These are phyloP conservation scores for Beta macrorhiza DNA, from an alignment of 179 eudicot genomes.

Conservation along the genomic window DNA sequence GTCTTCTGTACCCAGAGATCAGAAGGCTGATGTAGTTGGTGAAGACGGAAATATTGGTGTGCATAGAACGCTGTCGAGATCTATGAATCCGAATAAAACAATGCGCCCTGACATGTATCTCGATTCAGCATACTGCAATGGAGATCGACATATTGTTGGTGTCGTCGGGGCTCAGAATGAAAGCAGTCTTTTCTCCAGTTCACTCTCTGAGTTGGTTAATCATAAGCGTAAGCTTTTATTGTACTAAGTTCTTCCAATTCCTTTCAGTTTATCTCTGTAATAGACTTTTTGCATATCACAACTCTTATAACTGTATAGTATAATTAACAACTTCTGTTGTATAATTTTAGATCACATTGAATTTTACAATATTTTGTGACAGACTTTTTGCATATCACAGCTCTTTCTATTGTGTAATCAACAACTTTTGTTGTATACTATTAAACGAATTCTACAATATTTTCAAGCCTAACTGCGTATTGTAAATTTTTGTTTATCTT, in stretches of 20 bases:
- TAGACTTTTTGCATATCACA: too few species aligned
- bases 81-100: slow-evolving; percentile 32
- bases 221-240: slow-evolving; percentile 38
- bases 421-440: too few species aligned
- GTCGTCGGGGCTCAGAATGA: slow-evolving; percentile 37
- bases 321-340: too few species aligned
- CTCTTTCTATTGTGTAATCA: too few species aligned
- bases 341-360: too few species aligned
- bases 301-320: too few species aligned
- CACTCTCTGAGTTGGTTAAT: slow-evolving; percentile 43
- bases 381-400: too few species aligned
- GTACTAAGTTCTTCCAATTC: not conserved
- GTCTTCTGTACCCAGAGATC: slow-evolving; percentile 33
- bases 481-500: not conserved
- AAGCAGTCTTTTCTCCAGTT: slow-evolving; percentile 52
- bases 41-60: slow-evolving; percentile 31
- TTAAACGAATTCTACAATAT: too few species aligned
- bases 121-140: slow-evolving; percentile 26
- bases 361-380: too few species aligned
- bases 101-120: slow-evolving; percentile 33
- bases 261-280: too few species aligned
- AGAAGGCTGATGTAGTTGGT: slow-evolving; percentile 24
- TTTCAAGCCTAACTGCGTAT: too few species aligned
- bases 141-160: slow-evolving; percentile 35
- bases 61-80: slow-evolving; percentile 32